A percentile compares a stretch with the other conserved stretches of the same genome.
Evolutionary conservation across 208 protist genomes (phyloP).

Genomic region (Porcisia deanei): DNA sequence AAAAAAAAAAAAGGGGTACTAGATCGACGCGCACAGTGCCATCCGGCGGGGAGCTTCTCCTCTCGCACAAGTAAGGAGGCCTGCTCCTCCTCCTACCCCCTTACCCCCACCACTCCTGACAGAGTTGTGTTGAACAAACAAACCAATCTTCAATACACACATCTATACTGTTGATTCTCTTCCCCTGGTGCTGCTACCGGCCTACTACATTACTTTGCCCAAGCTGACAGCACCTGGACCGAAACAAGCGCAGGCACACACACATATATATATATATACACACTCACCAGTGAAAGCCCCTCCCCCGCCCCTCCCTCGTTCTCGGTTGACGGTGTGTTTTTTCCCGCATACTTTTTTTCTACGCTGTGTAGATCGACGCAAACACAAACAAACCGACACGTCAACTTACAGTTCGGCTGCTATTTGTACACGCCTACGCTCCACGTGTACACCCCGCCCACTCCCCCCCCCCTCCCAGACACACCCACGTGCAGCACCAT

Average conservation of each 20-base stretch:
- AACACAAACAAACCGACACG: too few relatives aligned
- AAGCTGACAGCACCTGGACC: neutral
- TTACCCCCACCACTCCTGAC: neutral
- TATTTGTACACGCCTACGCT: neutral
- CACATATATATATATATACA: neutral
- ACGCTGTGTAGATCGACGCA: too few relatives aligned
- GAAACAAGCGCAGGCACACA: neutral
- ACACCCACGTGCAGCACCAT: conserved; percentile 9
- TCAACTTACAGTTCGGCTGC: neutral
- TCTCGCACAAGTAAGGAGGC: neutral
- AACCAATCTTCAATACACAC: neutral
- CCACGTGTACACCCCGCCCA: neutral
- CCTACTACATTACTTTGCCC: neutral
- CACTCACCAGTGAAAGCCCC: neutral
- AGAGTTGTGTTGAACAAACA: too few relatives aligned
- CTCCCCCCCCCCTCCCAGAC: too few relatives aligned
- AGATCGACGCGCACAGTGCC: neutral
- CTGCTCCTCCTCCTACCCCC: neutral
- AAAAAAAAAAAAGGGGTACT: neutral
- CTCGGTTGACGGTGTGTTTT: too few relatives aligned
- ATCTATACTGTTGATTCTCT: too few relatives aligned
- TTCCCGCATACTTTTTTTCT: too few relatives aligned
- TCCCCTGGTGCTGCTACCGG: neutral
- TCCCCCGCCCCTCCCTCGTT: too few relatives aligned
- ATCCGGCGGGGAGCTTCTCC: neutral